Evolutionary conservation across 805 yeast species (phyloP).

Genomic region (Geotrichum ghanense): DNA sequence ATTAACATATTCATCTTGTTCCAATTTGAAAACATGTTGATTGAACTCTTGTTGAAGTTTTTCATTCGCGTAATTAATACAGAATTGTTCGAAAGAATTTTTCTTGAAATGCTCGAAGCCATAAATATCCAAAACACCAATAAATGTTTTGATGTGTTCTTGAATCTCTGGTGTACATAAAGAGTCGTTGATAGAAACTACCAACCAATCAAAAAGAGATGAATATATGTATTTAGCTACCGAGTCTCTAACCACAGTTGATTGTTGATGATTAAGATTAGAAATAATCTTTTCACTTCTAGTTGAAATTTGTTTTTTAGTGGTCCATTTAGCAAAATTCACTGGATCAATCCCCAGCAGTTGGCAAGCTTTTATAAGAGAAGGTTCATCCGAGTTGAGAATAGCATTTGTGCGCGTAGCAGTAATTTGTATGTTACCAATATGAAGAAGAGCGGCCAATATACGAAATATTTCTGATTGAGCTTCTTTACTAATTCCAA

Average conservation of each 20-base stretch:
- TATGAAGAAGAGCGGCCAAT: conserved; percentile 79
- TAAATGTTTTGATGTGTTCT: conserved; percentile 53
- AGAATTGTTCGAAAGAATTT: conserved; percentile 93
- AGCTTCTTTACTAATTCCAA: conserved; percentile 52
- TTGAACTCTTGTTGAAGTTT: conserved; percentile 95
- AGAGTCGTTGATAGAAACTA: conserved; percentile 67
- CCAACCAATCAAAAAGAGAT: conserved; percentile 92
- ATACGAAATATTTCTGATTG: conserved; percentile 66
- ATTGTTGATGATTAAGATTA: conserved; percentile 71
- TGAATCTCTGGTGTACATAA: conserved; percentile 65
- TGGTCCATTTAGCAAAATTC: conserved; percentile 78
- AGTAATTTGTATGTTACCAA: conserved; percentile 83
- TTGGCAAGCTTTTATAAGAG: conserved; percentile 68
- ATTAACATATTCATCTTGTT: conserved; percentile 86
- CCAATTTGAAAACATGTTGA: conserved; percentile 93
- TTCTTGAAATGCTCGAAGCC: conserved; percentile 94
- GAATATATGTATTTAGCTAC: conserved; percentile 91
- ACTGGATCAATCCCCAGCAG: conserved; percentile 68
- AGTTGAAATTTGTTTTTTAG: conserved; percentile 86
- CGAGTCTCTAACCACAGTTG: conserved; percentile 90
- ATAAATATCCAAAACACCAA: conserved; percentile 94
- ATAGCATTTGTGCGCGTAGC: conserved; percentile 79
- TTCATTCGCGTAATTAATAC: conserved; percentile 95
- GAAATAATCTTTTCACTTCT: conserved; percentile 85
- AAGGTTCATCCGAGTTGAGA: conserved; percentile 78